Evolutionary conservation across 1,139 yeast species (phyloP), one percentile per base, ranked within the genome.

Genomic region (Sugiyamaella novakii): DNA sequence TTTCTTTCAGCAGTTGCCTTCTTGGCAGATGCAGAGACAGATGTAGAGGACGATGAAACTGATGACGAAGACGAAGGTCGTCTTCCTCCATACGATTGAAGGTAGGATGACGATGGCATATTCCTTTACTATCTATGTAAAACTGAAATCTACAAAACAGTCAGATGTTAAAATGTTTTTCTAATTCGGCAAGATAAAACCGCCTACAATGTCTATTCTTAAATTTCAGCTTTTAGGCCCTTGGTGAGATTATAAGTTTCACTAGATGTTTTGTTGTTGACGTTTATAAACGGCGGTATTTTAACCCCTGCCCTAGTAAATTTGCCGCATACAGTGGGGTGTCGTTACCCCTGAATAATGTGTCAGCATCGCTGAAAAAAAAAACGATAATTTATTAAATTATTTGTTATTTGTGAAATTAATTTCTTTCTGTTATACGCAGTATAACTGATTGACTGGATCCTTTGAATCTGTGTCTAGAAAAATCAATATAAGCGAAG

Each of bases 1-100:
- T 59, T 59, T 29, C 57, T 47, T 39, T 64, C 68, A 11, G 63
- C 57, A 17, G 52, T 18, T 12, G 56, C 53, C 51, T 67, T 68
- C 28, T 44, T 36, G 10, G 48, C 45, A 7, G 43, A 31, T 21
- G 47, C 43, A n/a, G 48, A 40, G 6, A 40, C 34, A 6, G 45
- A 8, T 19, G 45, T 28, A 6, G 41, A 27, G 11, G 41, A 8
- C n/a, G 37, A 24, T 4, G 51, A 43, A 4, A 17, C 15, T 17
- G 46, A 36, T 19, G 44, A 24, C 7, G 41, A 28, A n/a, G 44
- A 30, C 15, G 47, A 36, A 21, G 31, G 15, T 24, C 39, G 14
- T 29, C 47, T 21, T 21, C 42, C 42, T 29, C 34, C 43, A 31
- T 45, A 45, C 5, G 51, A 47, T 25, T 47, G 36, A 27, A 48